phyloP scores from a whole-genome alignment of 1,139 yeast genomes.

The Saccharomycopsis crataegensis region DNA sequence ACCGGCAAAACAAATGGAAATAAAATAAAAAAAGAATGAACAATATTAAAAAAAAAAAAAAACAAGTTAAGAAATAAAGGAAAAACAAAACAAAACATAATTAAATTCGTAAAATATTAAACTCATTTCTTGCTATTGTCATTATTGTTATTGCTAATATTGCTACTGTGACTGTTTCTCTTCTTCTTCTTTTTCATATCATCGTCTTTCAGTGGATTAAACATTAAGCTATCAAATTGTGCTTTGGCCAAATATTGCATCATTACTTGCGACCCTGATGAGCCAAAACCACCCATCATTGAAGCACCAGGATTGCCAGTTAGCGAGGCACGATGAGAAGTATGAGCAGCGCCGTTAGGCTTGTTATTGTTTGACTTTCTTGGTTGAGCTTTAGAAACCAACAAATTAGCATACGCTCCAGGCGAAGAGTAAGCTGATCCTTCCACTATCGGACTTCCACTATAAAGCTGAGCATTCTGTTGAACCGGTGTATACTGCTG shows the following conservation, averaged over 20 bases:
- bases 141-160: neutral
- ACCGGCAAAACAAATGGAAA: no score
- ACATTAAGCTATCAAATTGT: slow-evolving; percentile 53
- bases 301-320: neutral
- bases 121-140: neutral
- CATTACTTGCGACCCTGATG: slow-evolving; percentile 69
- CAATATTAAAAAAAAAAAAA: neutral
- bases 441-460: neutral
- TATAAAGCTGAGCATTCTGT: slow-evolving; percentile 1
- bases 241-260: slow-evolving; percentile 69
- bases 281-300: slow-evolving; percentile 24
- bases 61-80: neutral
- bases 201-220: slow-evolving; percentile 5
- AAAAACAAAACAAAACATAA: neutral
- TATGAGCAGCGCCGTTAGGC: neutral
- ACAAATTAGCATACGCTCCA: neutral
- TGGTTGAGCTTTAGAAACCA: slow-evolving; percentile 6
- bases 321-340: neutral
- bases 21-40: no score
- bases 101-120: neutral
- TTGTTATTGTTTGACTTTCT: neutral
- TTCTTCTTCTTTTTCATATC: slow-evolving; percentile 3
- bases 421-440: neutral
- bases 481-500: slow-evolving; percentile 1
- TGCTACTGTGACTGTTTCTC: neutral